These are phyloP conservation scores for Harringtonia lauricola DNA, from an alignment of 2,329 filamentous ascomycete species.

Conservation along the genomic window DNA sequence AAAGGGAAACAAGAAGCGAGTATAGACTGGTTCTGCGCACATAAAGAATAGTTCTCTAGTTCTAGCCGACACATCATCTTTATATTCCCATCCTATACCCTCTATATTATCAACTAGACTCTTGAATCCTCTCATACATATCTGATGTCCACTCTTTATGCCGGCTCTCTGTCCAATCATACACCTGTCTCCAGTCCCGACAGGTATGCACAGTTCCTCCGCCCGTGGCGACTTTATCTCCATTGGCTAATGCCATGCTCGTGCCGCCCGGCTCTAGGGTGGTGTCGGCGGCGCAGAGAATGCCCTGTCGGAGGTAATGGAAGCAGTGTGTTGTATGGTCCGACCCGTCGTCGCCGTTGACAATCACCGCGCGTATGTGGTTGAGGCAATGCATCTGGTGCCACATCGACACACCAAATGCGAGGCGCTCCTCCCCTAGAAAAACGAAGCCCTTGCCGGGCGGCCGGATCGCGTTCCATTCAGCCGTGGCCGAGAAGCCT, in stretches of 20 bases:
- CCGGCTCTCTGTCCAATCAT: background rate
- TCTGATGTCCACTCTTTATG: background rate
- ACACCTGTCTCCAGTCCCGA: conserved; percentile 2
- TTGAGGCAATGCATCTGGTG: conserved; percentile 2
- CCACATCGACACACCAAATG: background rate
- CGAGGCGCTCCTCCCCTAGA: background rate
- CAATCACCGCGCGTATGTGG: conserved; percentile 1
- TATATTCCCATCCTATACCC: no score
- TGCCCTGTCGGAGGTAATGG: conserved; percentile 1
- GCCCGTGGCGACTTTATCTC: background rate
- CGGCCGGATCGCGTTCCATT: background rate
- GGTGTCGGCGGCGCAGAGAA: conserved; percentile 1
- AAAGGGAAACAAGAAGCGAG: no score
- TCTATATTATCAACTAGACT: background rate
- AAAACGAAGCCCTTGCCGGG: background rate
- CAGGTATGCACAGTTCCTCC: background rate
- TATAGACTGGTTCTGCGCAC: no score
- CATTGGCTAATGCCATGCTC: background rate
- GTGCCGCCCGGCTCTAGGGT: background rate
- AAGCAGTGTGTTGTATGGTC: conserved; percentile 3
- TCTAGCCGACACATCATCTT: no score
- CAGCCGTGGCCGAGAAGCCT: background rate
- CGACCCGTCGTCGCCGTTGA: background rate
- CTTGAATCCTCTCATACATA: background rate
- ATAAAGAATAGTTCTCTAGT: no score